Percentiles rank a stretch among this genome's conserved stretches.
Evolutionary conservation across 2,329 filamentous ascomycete genomes (phyloP).

Genomic region (Biscogniauxia mediterranea): DNA sequence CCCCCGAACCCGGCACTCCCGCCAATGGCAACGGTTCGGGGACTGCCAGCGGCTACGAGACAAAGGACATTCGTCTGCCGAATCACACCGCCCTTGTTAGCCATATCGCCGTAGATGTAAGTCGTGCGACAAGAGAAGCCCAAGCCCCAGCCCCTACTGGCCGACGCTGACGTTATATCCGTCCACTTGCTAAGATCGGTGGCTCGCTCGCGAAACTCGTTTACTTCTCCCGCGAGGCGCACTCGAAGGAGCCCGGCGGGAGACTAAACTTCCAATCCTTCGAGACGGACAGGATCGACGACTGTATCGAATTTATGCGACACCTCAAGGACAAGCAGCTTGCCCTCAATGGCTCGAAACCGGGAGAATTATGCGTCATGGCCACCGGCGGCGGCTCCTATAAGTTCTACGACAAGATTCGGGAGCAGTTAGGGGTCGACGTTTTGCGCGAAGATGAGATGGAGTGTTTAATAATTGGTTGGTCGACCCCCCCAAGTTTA

Average conservation of each 20-base stretch:
- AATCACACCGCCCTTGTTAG: constrained; percentile 95
- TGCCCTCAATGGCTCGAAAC: constrained; percentile 68
- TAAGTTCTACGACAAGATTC: constrained; percentile 93
- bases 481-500: constrained; percentile 19
- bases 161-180: constrained; percentile 7
- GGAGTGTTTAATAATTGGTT: constrained; percentile 95
- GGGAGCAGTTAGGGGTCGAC: constrained; percentile 78
- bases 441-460: constrained; percentile 95
- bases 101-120: constrained; percentile 93
- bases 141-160: neutral
- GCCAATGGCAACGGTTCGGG: constrained; percentile 35
- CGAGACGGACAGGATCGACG: constrained; percentile 91
- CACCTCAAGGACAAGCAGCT: constrained; percentile 81
- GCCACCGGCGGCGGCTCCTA: constrained; percentile 94
- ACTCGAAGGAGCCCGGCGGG: constrained; percentile 77
- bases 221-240: constrained; percentile 89
- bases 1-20: constrained; percentile 63
- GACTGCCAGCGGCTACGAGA: constrained; percentile 57
- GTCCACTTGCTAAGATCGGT: constrained; percentile 65
- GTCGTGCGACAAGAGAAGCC: constrained; percentile 34
- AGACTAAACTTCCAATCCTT: constrained; percentile 94
- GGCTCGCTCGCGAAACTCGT: constrained; percentile 95
- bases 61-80: constrained; percentile 90
- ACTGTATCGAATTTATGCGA: constrained; percentile 89
- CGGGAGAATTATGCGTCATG: constrained; percentile 81